These are phyloP conservation scores for Ogataea trehalophila DNA, from an alignment of 805 yeast genomes.

Conservation along the genomic window DNA sequence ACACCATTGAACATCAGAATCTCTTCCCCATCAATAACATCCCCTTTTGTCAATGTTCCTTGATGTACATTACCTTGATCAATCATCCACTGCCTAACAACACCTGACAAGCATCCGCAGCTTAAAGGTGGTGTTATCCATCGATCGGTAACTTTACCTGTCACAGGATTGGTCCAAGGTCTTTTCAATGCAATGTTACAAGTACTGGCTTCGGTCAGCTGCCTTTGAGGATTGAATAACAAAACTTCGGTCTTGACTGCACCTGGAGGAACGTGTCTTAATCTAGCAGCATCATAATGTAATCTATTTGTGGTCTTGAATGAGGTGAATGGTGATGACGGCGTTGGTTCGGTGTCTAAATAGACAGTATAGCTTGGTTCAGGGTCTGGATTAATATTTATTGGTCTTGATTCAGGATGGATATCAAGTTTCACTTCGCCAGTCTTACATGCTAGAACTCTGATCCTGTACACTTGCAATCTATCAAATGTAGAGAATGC, in stretches of 20 bases:
- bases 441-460: constrained; percentile 36
- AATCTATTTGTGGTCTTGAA: constrained; percentile 78
- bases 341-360: constrained; percentile 48
- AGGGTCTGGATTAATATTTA: constrained; percentile 6
- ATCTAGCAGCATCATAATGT: constrained; percentile 59
- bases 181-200: constrained; percentile 69
- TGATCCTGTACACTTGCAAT: constrained; percentile 39
- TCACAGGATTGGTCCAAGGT: constrained; percentile 22
- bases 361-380: constrained; percentile 51
- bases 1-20: constrained; percentile 77
- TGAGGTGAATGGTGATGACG: constrained; percentile 73
- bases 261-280: constrained; percentile 36
- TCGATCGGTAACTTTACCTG: constrained; percentile 30
- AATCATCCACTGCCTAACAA: constrained; percentile 60
- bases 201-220: constrained; percentile 76
- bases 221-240: constrained; percentile 53
- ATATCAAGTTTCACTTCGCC: constrained; percentile 30
- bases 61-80: constrained; percentile 22
- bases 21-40: constrained; percentile 60
- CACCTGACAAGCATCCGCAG: constrained; percentile 84
- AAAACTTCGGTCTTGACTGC: constrained; percentile 55
- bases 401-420: constrained; percentile 12
- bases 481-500: constrained; percentile 30
- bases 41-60: constrained; percentile 33
- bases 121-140: constrained; percentile 84